Evolutionary conservation across 441 rosid species (phyloP), one percentile per base, ranked within the genome.

Genomic region (Arabidopsis hybrid): DNA sequence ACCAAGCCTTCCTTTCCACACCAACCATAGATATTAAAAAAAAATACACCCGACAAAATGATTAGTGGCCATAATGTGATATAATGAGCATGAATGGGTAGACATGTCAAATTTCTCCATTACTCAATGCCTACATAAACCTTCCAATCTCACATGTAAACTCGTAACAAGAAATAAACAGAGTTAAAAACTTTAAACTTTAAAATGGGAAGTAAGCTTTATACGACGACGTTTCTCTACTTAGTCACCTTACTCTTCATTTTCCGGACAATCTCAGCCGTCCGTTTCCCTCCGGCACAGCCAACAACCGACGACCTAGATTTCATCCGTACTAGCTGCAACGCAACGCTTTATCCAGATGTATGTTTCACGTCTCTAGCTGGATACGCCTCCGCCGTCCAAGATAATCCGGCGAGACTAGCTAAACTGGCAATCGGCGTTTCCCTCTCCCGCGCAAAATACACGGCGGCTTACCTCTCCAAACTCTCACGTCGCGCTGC

Each of bases 301-400:
- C 10, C 75, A 56, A 5, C 77, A 56, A 14, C 81, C 55, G 72
- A 67, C 81, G 73, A 32, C 83, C 56, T 83, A 1, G 91, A 85
- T 9, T 93, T 84, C 87, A 87, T 93, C 84, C 97, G 86, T 0
- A 31, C 84, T 8, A 88, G 88, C 83, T 93, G 98, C 88, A 78
- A 75, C 80, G 79, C 83, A 8, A 93, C 98, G 26, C 78, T 91
- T 5, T 93, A 93, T 83, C 97, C 96, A 0, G 93, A 91, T 53
- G 47, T 93, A 34, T 93, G 98, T 85, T 90, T 66, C 80, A 45
- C 83, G 64, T 83, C 97, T 7, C 80, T 93, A 50, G 61, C 81
- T 42, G 85, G 85, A 75, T 90, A 89, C 76, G 83, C 97, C 73
- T 59, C 67, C 67, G 50, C 88, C 50, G 77, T 91, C 35, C 83